Percentiles rank a stretch among this genome's conserved stretches.
These are phyloP conservation scores for Nothophytophthora sp. DNA, from an alignment of 352 stramenopile species.

Conservation along the genomic window DNA sequence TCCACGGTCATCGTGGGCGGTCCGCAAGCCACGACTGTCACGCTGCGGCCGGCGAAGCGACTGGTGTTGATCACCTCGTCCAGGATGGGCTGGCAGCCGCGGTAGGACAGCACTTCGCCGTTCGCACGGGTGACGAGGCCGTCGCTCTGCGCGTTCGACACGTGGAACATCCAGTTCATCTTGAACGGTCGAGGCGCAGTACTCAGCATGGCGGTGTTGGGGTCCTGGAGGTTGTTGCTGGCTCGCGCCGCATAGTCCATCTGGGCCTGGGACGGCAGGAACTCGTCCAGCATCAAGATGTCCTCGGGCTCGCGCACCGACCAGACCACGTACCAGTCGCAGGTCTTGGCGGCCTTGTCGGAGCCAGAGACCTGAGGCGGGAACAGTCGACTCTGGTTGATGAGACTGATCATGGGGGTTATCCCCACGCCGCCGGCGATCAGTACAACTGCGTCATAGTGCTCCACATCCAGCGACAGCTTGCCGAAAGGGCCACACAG, in stretches of 20 bases:
- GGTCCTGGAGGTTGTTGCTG: slow-evolving; percentile 42
- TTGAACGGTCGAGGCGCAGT: slow-evolving; percentile 28
- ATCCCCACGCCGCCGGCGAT: slow-evolving; percentile 76
- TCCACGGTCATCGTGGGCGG: slow-evolving; percentile 73
- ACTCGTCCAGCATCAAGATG: slow-evolving; percentile 74
- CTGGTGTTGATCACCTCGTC: slow-evolving; percentile 73
- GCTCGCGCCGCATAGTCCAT: slow-evolving; percentile 33
- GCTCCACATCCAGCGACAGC: slow-evolving; percentile 57
- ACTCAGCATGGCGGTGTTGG: slow-evolving; percentile 36
- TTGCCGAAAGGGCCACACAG: slow-evolving; percentile 75
- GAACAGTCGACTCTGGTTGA: slow-evolving; percentile 69
- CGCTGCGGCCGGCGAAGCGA: slow-evolving; percentile 55
- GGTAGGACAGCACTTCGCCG: slow-evolving; percentile 58
- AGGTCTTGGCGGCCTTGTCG: slow-evolving; percentile 27
- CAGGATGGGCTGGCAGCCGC: slow-evolving; percentile 53
- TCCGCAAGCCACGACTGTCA: slow-evolving; percentile 74
- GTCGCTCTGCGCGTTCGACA: slow-evolving; percentile 48
- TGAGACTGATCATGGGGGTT: slow-evolving; percentile 71
- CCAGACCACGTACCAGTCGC: slow-evolving; percentile 66
- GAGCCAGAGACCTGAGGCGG: slow-evolving; percentile 6
- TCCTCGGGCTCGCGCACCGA: slow-evolving; percentile 57
- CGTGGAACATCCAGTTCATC: slow-evolving; percentile 64
- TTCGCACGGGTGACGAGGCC: slow-evolving; percentile 49
- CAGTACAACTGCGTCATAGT: slow-evolving; percentile 69
- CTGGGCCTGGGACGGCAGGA: slow-evolving; percentile 56